These are phyloP conservation scores for Dryadomyces quercivorus DNA, from an alignment of 2,329 filamentous ascomycete species.

Conservation along the genomic window DNA sequence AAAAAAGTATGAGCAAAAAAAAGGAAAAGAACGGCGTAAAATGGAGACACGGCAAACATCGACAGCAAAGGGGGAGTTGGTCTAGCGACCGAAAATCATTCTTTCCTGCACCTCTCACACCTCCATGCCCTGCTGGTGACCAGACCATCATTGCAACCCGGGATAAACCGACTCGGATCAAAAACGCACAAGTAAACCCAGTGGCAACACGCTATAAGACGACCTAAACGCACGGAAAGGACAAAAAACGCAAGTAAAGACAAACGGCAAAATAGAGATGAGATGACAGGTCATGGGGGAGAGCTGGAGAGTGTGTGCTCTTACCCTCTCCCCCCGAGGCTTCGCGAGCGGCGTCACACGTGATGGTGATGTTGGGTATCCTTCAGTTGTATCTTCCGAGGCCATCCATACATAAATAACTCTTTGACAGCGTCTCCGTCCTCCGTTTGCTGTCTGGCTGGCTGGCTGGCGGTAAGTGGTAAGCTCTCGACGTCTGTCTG, in stretches of 20 bases:
- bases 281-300: neutral
- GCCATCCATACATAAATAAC: neutral
- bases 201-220: neutral
- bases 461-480: no score
- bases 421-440: neutral
- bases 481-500: no score
- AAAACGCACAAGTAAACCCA: neutral
- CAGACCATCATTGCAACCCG: conserved; percentile 4
- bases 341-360: neutral
- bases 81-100: conserved; percentile 4
- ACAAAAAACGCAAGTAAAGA: neutral
- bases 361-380: neutral
- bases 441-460: neutral
- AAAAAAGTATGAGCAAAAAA: conserved; percentile 1
- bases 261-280: neutral
- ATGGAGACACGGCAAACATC: neutral
- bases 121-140: conserved; percentile 3
- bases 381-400: conserved; percentile 1
- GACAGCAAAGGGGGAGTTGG: neutral
- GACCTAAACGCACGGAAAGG: no score
- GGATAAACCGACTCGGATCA: neutral
- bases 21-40: neutral
- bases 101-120: conserved; percentile 1
- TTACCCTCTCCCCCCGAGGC: neutral
- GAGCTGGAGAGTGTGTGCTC: no score